Evolutionary conservation across 805 yeast species (phyloP), one percentile per base, ranked within the genome.

Genomic region (Candida caryicola): DNA sequence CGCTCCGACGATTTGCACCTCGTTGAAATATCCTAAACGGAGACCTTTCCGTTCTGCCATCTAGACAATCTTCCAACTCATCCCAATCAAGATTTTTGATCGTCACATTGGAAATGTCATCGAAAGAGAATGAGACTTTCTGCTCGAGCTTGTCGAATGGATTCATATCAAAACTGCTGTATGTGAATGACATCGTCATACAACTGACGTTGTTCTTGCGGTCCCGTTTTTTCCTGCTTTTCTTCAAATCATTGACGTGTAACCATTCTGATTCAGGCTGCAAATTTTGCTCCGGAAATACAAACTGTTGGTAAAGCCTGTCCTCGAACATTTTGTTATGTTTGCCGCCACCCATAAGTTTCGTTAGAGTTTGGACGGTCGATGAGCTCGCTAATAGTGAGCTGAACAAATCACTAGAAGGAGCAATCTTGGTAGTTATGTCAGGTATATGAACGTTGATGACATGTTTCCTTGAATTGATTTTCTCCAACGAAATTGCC

Each of bases 371-470:
- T 26, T 37, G 30, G 49, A 47, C 25, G 31, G 19, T 15, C 35
- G 18, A 15, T 31, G 49, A 29, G 16, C 34, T 30, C 25, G 45
- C 32, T 16, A 29, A 38, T 23, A 43, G 25, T 18, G n/a, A 25
- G 15, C 21, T 39, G 36, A 59, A 55, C 2, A 54, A 25, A 4
- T 41, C 36, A 17, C 58, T 49, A 16, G 44, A 47, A 1, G 75
- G 75, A 2, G 57, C 15, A 4, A 70, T 25, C 33, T 50, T 59
- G 1, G 71, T 51, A 7, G 62, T 62, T 4, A 68, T 36, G 46
- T 73, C 77, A 3, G 74, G 72, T 6, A 73, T 45, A 46, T 73
- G 77, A 5, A 73, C 39, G 37, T 66, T 62, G 8, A 72, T 34
- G 4, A 44, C 32, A 39, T 62, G 60, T 36, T 62, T 63, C 28